Evolutionary conservation across 148 eudicot genomes (phyloP).

Genomic region (Linanthus parryae): DNA sequence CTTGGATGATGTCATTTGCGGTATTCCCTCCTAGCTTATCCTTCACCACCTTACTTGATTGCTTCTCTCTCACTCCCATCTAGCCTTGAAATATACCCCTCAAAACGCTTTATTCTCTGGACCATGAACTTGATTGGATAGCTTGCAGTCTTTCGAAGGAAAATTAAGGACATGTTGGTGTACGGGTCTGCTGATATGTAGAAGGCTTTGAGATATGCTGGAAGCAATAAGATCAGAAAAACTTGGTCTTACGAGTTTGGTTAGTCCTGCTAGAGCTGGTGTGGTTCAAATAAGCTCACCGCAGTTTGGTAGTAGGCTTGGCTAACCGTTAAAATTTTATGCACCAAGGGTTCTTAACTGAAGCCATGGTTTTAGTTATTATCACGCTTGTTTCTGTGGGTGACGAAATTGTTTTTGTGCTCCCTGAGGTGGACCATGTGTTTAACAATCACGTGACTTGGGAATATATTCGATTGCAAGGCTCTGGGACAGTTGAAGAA

Average conservation of each 20-base stretch:
- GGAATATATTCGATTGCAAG: neutral
- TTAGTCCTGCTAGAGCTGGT: no score
- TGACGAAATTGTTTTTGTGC: no score
- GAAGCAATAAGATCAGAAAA: neutral
- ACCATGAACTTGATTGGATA: no score
- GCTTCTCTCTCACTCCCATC: neutral
- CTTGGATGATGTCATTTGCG: slow-evolving; percentile 1
- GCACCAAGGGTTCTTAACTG: no score
- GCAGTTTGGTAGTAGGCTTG: no score
- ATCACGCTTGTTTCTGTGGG: no score
- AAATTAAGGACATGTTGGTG: neutral
- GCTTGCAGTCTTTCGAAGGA: neutral
- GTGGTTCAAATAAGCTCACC: no score
- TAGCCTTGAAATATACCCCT: neutral
- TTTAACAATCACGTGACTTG: neutral
- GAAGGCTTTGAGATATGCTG: neutral
- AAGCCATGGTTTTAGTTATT: no score
- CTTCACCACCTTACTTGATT: neutral
- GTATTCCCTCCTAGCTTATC: neutral
- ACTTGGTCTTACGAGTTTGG: neutral
- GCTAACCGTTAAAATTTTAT: no score
- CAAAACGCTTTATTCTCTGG: neutral
- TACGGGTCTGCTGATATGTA: neutral
- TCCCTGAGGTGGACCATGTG: no score
- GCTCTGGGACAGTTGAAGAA: slow-evolving; percentile 10